Conservation (phyloP, 78 protist species). For the Dictyostelium discoideum region dicty_2.7 NC_007088.5:847501-848000, state of each 20-base stretch:
- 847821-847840: background rate
- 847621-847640: too few species aligned
- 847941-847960: background rate
- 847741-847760: background rate
- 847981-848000: background rate
- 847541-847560: background rate
- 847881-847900: background rate
- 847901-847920: too few species aligned
- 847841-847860: background rate
- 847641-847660: background rate
- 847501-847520: background rate
- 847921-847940: background rate
- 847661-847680: background rate
- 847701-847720: background rate
- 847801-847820: background rate
- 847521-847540: background rate
- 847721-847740: background rate
- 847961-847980: background rate
- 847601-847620: background rate
- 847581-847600: background rate
- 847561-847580: background rate
- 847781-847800: background rate
- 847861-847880: background rate
- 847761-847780: background rate
- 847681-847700: background rate